Conservation (phyloP, 2,329 filamentous ascomycete species). For the Dothistroma septosporum region DNA sequence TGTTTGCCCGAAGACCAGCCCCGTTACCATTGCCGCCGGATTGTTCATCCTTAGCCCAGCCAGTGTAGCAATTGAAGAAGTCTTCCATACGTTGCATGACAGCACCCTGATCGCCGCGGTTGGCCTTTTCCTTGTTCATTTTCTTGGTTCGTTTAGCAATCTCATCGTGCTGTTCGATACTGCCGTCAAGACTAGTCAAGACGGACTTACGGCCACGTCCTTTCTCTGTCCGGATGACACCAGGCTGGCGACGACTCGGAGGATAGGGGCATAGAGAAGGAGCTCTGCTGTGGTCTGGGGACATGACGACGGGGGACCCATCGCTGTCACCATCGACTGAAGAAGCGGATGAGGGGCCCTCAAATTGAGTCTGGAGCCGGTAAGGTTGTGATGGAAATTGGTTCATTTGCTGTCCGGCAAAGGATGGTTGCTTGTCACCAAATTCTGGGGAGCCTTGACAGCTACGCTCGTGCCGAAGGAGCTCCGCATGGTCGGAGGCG, state of each 20-base stretch:
- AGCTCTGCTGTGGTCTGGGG: conserved; percentile 14
- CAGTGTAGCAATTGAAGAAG: conserved; percentile 7
- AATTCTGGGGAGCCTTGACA: neutral
- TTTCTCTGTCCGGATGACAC: conserved; percentile 5
- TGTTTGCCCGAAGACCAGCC: conserved; percentile 16
- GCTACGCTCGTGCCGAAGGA: neutral
- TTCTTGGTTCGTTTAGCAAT: conserved; percentile 15
- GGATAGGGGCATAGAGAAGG: conserved; percentile 4
- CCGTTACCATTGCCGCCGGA: conserved; percentile 22
- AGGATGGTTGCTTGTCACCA: neutral
- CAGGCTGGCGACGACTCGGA: conserved; percentile 4
- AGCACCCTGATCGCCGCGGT: conserved; percentile 12
- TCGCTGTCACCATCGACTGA: conserved; percentile 12
- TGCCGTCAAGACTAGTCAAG: neutral
- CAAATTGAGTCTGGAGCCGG: conserved; percentile 6
- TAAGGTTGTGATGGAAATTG: conserved; percentile 4
- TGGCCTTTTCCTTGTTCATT: conserved; percentile 19
- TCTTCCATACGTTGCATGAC: conserved; percentile 17
- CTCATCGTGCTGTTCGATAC: neutral
- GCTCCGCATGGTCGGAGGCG: neutral
- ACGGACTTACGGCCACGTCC: neutral
- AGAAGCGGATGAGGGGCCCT: conserved; percentile 3
- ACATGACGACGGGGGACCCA: conserved; percentile 10
- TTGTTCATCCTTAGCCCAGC: conserved; percentile 17
- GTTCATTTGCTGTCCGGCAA: neutral